Evolutionary conservation across 345 rosid genomes (phyloP).

Genomic region (Nephelium lappaceum): DNA sequence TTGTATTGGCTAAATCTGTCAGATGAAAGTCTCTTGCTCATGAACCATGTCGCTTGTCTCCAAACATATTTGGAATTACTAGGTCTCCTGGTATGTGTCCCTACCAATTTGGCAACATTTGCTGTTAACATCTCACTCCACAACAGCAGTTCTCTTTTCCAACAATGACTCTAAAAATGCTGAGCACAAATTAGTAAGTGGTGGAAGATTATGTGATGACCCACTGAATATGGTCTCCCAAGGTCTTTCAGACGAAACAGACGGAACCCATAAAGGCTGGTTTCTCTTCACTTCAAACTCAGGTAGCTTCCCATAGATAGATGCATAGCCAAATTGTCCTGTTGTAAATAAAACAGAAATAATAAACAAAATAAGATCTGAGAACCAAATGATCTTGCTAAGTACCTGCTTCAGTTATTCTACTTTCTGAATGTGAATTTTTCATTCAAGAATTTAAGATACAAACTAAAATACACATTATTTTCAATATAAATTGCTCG

Average conservation of each 20-base stretch:
- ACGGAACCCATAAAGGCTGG: slow-evolving; percentile 35
- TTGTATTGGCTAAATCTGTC: not conserved
- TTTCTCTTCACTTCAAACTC: slow-evolving; percentile 48
- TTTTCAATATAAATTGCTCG: not conserved
- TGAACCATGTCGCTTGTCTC: not conserved
- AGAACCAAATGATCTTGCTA: not conserved
- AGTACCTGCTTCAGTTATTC: not conserved
- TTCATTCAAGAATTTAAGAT: not conserved
- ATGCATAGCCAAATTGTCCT: slow-evolving; percentile 67
- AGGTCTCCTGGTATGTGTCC: not conserved
- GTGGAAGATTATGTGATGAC: slow-evolving; percentile 82
- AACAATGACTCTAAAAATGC: slow-evolving; percentile 73
- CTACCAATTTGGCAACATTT: not conserved
- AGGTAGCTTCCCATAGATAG: slow-evolving; percentile 75
- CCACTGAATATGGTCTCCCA: slow-evolving; percentile 89
- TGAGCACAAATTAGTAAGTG: slow-evolving; percentile 70
- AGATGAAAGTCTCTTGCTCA: not conserved
- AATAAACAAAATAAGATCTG: not conserved
- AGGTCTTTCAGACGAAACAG: slow-evolving; percentile 64
- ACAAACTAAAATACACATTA: not conserved
- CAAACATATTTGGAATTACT: not conserved
- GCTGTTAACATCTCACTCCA: slow-evolving; percentile 37
- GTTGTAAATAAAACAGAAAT: not conserved
- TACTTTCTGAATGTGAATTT: not conserved
- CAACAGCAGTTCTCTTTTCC: slow-evolving; percentile 62